Evolutionary conservation across 2,329 filamentous ascomycete species (phyloP).

Genomic region (Tolypocladium ophioglossoides): DNA sequence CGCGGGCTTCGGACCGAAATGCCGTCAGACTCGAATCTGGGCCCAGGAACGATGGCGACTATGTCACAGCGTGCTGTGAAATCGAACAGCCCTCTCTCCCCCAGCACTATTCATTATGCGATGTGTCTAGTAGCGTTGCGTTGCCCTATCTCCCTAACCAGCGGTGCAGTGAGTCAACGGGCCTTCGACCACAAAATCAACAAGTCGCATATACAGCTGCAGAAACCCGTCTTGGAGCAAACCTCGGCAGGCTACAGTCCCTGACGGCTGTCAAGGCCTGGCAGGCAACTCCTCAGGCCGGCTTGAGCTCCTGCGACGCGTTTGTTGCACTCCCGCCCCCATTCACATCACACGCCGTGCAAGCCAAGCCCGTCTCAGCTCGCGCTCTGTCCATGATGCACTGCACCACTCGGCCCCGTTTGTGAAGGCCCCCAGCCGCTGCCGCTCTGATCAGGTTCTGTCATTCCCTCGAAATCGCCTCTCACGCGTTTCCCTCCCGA

Average conservation of each 20-base stretch:
- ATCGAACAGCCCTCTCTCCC: not conserved
- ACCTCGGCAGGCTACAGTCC: not conserved
- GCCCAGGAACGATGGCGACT: not conserved
- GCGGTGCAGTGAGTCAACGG: not conserved
- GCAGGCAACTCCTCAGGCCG: not conserved
- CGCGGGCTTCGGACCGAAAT: not conserved
- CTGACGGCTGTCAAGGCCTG: not conserved
- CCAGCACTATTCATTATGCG: no score
- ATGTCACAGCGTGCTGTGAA: not conserved
- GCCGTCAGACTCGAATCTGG: not conserved
- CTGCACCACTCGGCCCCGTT: not conserved
- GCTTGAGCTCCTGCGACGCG: not conserved
- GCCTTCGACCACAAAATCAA: not conserved
- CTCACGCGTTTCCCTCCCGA: not conserved
- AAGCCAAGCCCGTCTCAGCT: not conserved
- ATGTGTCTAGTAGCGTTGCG: not conserved
- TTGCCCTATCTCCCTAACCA: not conserved
- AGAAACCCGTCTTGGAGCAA: not conserved
- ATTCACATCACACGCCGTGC: not conserved
- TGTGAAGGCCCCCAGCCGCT: not conserved
- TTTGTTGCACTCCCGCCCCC: not conserved
- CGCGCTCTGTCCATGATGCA: not conserved
- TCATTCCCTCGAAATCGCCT: not conserved
- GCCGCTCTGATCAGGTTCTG: not conserved
- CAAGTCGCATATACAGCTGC: not conserved